A percentile compares a stretch with the other conserved stretches of the same genome.
Evolutionary conservation across 352 stramenopile species (phyloP).

Genomic region (Pythium dissotocum): DNA sequence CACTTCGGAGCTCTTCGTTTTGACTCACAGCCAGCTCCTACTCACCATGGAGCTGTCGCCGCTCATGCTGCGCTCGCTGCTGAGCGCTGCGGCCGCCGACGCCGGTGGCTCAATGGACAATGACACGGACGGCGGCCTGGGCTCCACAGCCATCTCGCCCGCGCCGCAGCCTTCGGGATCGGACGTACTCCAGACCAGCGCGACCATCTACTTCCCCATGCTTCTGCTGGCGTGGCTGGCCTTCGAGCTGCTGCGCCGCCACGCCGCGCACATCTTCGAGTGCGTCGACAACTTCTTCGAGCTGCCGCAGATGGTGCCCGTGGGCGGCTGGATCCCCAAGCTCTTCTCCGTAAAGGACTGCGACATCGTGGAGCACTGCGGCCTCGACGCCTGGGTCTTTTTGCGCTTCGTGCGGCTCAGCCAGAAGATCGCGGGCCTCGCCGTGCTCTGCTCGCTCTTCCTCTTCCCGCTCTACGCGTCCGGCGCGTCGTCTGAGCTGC

Average conservation of each 20-base stretch:
- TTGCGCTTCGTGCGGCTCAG: conserved; percentile 73
- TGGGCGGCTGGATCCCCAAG: conserved; percentile 58
- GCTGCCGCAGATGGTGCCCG: conserved; percentile 17
- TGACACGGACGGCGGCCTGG: not conserved
- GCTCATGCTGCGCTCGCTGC: conserved; percentile 17
- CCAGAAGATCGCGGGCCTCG: conserved; percentile 64
- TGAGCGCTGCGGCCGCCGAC: conserved; percentile 16
- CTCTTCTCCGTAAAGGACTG: conserved; percentile 56
- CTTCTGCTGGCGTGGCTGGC: conserved; percentile 51
- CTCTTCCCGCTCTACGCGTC: conserved; percentile 73
- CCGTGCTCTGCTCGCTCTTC: conserved; percentile 48
- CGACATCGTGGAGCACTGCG: conserved; percentile 59
- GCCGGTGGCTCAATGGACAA: not conserved
- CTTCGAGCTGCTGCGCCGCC: conserved; percentile 62
- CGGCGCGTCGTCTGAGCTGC: conserved; percentile 29
- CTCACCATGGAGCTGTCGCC: conserved; percentile 7
- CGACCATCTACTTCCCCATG: conserved; percentile 66
- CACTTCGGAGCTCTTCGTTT: conserved; percentile 7
- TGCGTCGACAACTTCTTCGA: conserved; percentile 45
- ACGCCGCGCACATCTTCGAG: conserved; percentile 45
- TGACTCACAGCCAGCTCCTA: not conserved
- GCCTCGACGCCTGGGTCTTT: conserved; percentile 73
- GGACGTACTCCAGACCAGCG: conserved; percentile 59
- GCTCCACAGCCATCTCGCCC: conserved; percentile 1
- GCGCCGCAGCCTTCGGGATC: conserved; percentile 14